phyloP scores from a whole-genome alignment of 257 asterid genomes.

The Leonotis leonurus region DNA sequence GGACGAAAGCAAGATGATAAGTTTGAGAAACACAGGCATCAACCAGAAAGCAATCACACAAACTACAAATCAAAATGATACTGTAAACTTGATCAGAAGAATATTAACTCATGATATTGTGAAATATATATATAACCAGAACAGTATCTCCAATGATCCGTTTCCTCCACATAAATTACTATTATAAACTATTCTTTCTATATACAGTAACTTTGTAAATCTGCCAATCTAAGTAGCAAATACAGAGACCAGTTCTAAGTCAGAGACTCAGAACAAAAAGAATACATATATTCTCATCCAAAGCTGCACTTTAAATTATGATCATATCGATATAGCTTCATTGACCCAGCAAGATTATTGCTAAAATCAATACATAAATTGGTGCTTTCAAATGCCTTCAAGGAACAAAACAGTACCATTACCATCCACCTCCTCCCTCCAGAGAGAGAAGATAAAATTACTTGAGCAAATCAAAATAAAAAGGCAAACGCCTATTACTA shows the following conservation, averaged over 20 bases:
- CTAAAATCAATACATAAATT: neutral
- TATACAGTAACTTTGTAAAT: neutral
- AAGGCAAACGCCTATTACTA: neutral
- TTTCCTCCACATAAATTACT: neutral
- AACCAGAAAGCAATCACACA: neutral
- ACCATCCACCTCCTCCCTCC: neutral
- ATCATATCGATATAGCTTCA: neutral
- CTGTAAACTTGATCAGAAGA: neutral
- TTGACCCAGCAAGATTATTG: neutral
- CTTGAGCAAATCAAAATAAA: neutral
- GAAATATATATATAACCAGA: neutral
- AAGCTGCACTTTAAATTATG: too few relatives aligned
- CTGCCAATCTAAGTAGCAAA: neutral
- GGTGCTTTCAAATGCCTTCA: neutral
- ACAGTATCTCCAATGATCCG: neutral
- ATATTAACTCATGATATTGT: neutral
- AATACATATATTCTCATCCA: neutral
- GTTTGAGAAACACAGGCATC: slow-evolving; percentile 12
- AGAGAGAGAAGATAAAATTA: neutral
- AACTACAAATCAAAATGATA: neutral
- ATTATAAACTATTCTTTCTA: neutral
- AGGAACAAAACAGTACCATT: slow-evolving; percentile 1
- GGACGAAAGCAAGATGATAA: slow-evolving; percentile 10
- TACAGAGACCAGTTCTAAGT: neutral
- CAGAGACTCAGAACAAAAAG: too few relatives aligned